A percentile compares a stretch with the other conserved stretches of the same genome.
phyloP scores from a whole-genome alignment of 176 grass and related monocot genomes.

The Typha latifolia region DNA sequence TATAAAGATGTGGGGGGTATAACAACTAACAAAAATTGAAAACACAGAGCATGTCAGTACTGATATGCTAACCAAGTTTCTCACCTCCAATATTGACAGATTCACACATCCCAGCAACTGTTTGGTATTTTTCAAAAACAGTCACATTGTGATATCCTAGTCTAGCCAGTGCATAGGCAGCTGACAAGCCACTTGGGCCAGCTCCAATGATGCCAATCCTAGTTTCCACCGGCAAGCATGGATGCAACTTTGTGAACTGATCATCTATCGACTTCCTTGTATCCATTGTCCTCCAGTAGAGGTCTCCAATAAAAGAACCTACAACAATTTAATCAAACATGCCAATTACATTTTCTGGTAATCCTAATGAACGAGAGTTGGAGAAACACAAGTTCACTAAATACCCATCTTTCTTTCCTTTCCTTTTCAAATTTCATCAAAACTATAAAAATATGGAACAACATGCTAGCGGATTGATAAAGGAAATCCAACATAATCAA shows the following conservation, averaged over 20 bases:
- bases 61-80: neutral
- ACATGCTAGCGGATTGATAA: too few relatives aligned
- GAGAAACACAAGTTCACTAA: neutral
- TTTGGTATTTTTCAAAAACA: slow-evolving; percentile 46
- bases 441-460: neutral
- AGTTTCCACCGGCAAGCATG: slow-evolving; percentile 41
- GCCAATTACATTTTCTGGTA: neutral
- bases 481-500: too few relatives aligned
- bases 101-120: slow-evolving; percentile 66
- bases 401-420: neutral
- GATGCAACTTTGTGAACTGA: slow-evolving; percentile 50
- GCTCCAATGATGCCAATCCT: slow-evolving; percentile 54
- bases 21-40: neutral
- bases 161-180: slow-evolving; percentile 58
- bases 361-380: neutral
- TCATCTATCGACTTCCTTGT: slow-evolving; percentile 38
- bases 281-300: slow-evolving; percentile 25
- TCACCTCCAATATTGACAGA: slow-evolving; percentile 56
- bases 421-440: neutral
- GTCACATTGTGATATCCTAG: slow-evolving; percentile 59
- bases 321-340: neutral
- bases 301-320: slow-evolving; percentile 1
- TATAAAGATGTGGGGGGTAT: slow-evolving; percentile 11
- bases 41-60: neutral
- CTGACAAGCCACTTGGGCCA: slow-evolving; percentile 57